phyloP scores from a whole-genome alignment of 176 grass and related monocot species.

The maize (Zea mays) region Zm-B73-REFERENCE-NAM-5.0 NC_050099.1:176908501-176909000 shows the following conservation, averaged over 20 bases:
- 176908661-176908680: conserved; percentile 54
- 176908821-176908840: neutral
- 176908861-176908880: neutral
- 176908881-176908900: neutral
- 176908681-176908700: conserved; percentile 66
- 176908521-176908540: conserved; percentile 67
- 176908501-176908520: conserved; percentile 56
- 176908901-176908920: neutral
- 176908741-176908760: conserved; percentile 24
- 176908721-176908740: conserved; percentile 45
- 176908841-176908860: neutral
- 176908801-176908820: conserved; percentile 32
- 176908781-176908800: conserved; percentile 65
- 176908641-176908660: conserved; percentile 48
- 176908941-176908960: neutral
- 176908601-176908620: conserved; percentile 70
- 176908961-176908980: neutral
- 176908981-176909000: neutral
- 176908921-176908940: neutral
- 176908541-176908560: conserved; percentile 41
- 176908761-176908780: conserved; percentile 56
- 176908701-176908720: conserved; percentile 65
- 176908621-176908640: conserved; percentile 55
- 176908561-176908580: conserved; percentile 56
- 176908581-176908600: conserved; percentile 60